Evolutionary conservation across 176 grass and related monocot genomes (phyloP), one percentile per base, ranked within the genome.

Genomic region (Tillandsia fasciculata): DNA sequence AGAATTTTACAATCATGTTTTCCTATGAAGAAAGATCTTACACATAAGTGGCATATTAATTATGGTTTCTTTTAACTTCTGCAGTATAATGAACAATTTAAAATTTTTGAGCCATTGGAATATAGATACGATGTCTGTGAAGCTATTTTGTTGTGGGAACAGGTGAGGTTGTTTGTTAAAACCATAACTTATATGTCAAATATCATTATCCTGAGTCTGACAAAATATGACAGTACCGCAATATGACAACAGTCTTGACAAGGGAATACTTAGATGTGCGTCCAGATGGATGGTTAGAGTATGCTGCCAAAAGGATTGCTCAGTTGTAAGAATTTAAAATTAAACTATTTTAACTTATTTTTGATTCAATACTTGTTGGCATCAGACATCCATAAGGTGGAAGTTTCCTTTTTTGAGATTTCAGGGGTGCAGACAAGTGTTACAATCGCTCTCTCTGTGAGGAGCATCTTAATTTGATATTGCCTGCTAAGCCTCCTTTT

Each of bases 241-340:
- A 86, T 80, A 92, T 90, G 89, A 97, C 86, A 3, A 97, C 94
- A 66, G 86, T 97, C 48, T 80, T 97, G 86, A 97, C 94, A 90
- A 87, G 89, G 86, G 89, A 97, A 76, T 97, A 97, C 66, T 75
- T 97, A 74, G 94, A 92, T 85, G 94, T 86, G 65, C 83, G 89
- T 58, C 89, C 94, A 52, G 86, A 87, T 80, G 94, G 94, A 72
- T 97, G 94, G 94, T 64, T 92, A 69, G 84, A 90, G 64, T 92
- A 92, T 79, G 89, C 93, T 52, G 86, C 89, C 28, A 87, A 92
- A 90, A 92, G 93, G 69, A 97, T 97, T 67, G 83, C 89, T 64
- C 88, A 97, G 80, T 78, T 97, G 93, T 97, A 87, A 87, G 86
- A 70, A 82, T 49, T 42, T 69, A 26, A 63, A 77, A 47, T 23